A percentile compares a stretch with the other conserved stretches of the same genome.
Evolutionary conservation across 1,139 yeast species (phyloP).

Genomic region (Wickerhamomyces sp.): DNA sequence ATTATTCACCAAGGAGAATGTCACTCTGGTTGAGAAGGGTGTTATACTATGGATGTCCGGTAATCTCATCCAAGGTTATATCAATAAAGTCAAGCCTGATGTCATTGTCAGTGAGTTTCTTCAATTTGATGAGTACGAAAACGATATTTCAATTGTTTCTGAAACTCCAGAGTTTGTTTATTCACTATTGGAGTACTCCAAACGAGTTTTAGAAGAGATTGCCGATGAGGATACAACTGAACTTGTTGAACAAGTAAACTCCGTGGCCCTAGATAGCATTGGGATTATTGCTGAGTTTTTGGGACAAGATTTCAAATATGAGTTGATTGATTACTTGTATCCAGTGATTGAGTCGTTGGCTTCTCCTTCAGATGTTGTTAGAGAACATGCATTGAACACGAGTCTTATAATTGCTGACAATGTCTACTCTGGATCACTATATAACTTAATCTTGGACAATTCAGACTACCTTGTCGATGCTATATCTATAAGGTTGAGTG

Average conservation of each 20-base stretch:
- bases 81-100: conserved; percentile 6
- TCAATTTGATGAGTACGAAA: conserved; percentile 21
- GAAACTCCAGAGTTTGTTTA: conserved; percentile 19
- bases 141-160: neutral
- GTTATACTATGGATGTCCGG: conserved; percentile 29
- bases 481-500: conserved; percentile 60
- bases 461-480: conserved; percentile 80
- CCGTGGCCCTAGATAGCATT: conserved; percentile 38
- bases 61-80: conserved; percentile 22
- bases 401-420: conserved; percentile 42
- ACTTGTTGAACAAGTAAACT: conserved; percentile 10
- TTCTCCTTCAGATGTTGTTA: conserved; percentile 36
- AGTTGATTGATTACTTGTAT: conserved; percentile 50
- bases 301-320: conserved; percentile 36
- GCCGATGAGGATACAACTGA: conserved; percentile 12
- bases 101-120: conserved; percentile 24
- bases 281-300: conserved; percentile 34
- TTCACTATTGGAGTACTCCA: conserved; percentile 26
- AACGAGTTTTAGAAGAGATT: conserved; percentile 22
- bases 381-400: conserved; percentile 43
- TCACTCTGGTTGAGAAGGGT: conserved; percentile 15
- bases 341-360: conserved; percentile 54
- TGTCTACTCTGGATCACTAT: conserved; percentile 55
- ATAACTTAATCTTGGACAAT: conserved; percentile 54
- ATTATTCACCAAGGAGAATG: conserved; percentile 12